These are phyloP conservation scores for Fragilariopsis cylindrus DNA, from an alignment of 108 stramenopile species.

Conservation along the genomic window DNA sequence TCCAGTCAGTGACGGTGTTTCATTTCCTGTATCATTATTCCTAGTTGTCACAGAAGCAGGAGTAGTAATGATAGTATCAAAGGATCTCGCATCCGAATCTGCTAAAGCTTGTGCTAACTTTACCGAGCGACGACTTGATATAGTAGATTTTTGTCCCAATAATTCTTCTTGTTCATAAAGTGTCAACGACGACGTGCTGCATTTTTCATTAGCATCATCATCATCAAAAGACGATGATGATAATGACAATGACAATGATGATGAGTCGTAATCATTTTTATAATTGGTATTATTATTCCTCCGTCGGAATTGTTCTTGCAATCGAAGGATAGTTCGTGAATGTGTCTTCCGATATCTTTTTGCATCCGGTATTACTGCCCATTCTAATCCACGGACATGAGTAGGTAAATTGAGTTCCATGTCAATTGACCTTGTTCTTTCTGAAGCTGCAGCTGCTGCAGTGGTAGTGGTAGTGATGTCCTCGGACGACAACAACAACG, in stretches of 20 bases:
- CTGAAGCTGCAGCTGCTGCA: not conserved
- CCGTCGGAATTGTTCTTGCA: conserved; percentile 17
- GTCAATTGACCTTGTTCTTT: not conserved
- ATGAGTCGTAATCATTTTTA: too few species aligned
- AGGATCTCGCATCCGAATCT: conserved; percentile 17
- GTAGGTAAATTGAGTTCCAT: conserved; percentile 17
- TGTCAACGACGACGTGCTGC: not conserved
- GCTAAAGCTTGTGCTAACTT: conserved; percentile 13
- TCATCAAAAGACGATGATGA: too few species aligned
- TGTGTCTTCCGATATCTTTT: conserved; percentile 29
- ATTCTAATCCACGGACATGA: conserved; percentile 33
- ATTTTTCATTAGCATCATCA: not conserved
- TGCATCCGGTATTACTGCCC: conserved; percentile 30
- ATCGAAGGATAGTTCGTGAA: conserved; percentile 15
- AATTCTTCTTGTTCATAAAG: not conserved
- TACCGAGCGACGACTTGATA: conserved; percentile 8
- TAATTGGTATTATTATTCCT: not conserved
- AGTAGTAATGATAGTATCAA: not conserved
- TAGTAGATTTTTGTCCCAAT: not conserved
- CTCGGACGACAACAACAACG: not conserved
- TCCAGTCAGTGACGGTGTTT: not conserved
- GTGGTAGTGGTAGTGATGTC: not conserved
- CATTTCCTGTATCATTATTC: not conserved
- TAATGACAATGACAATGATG: too few species aligned
- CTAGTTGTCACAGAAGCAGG: not conserved